phyloP scores from a whole-genome alignment of 495 filamentous ascomycete species.

The Jackrogersella multiformis region DNA sequence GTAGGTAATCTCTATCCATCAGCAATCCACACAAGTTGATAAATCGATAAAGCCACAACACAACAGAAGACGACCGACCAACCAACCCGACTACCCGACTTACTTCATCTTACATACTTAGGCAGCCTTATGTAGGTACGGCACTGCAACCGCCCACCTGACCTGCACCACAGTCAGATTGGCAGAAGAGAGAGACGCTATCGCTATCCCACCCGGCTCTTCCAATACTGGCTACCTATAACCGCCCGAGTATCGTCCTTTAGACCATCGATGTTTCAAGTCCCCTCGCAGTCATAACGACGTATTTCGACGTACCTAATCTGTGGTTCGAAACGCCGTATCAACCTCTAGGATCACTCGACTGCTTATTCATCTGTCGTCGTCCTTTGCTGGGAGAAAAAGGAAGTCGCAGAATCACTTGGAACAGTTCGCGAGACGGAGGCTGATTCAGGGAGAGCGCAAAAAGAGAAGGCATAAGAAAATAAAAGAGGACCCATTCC shows the following conservation, averaged over 20 bases:
- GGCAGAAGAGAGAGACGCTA: conserved; percentile 13
- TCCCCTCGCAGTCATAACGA: conserved; percentile 26
- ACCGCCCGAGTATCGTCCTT: conserved; percentile 30
- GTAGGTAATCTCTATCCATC: conserved; percentile 15
- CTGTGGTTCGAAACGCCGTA: conserved; percentile 27
- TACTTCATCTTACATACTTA: conserved; percentile 12
- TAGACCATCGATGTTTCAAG: conserved; percentile 39
- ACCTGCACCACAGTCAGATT: conserved; percentile 15
- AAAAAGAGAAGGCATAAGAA: conserved; percentile 7
- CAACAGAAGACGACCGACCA: conserved; percentile 7
- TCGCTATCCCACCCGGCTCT: neutral
- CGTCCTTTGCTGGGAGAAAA: too few species aligned
- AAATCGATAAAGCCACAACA: conserved; percentile 32
- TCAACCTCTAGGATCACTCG: conserved; percentile 6
- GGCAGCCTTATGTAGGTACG: conserved; percentile 37
- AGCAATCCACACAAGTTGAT: conserved; percentile 25
- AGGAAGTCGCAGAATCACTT: conserved; percentile 13
- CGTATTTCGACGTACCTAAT: too few species aligned
- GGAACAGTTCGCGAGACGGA: conserved; percentile 23
- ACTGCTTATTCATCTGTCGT: conserved; percentile 24
- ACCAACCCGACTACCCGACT: neutral
- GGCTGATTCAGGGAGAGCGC: conserved; percentile 20
- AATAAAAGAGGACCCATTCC: neutral
- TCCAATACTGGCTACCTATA: conserved; percentile 18
- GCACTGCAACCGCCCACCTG: conserved; percentile 34